phyloP scores from a whole-genome alignment of 164 flowering plant species.

The Cinnamomum chago region DNA sequence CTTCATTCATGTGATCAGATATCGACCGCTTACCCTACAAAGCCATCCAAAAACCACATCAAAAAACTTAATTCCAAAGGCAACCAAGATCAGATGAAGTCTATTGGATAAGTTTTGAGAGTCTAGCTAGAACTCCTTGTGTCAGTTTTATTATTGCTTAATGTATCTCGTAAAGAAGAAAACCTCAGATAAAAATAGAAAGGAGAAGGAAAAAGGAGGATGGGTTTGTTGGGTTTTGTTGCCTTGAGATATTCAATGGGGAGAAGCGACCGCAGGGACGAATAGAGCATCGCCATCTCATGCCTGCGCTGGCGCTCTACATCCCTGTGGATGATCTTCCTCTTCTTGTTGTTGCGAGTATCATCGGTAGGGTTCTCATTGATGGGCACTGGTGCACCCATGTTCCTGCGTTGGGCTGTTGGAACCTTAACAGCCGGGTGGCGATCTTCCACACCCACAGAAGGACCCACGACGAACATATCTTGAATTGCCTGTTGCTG shows the following conservation, averaged over 20 bases:
- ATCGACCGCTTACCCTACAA: constrained; percentile 45
- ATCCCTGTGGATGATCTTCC: constrained; percentile 24
- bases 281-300: constrained; percentile 24
- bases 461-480: neutral
- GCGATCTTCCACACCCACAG: neutral
- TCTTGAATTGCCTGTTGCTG: constrained; percentile 8
- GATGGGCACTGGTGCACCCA: neutral
- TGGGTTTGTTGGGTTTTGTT: neutral
- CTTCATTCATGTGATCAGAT: constrained; percentile 41
- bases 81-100: too few relatives aligned
- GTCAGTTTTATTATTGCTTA: neutral
- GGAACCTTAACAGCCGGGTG: neutral
- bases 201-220: constrained; percentile 1
- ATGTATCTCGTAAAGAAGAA: neutral
- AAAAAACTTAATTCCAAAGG: neutral
- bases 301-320: constrained; percentile 25
- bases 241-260: constrained; percentile 29
- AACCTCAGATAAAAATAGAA: neutral
- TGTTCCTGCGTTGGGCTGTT: constrained; percentile 1
- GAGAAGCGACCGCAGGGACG: constrained; percentile 22
- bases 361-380: neutral
- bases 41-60: neutral
- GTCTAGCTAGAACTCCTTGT: neutral
- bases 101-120: too few relatives aligned
- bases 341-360: constrained; percentile 4